Base-by-base conservation (phyloP, 768 basidiomycete species). In the Fistulinella prunicolor region DNA sequence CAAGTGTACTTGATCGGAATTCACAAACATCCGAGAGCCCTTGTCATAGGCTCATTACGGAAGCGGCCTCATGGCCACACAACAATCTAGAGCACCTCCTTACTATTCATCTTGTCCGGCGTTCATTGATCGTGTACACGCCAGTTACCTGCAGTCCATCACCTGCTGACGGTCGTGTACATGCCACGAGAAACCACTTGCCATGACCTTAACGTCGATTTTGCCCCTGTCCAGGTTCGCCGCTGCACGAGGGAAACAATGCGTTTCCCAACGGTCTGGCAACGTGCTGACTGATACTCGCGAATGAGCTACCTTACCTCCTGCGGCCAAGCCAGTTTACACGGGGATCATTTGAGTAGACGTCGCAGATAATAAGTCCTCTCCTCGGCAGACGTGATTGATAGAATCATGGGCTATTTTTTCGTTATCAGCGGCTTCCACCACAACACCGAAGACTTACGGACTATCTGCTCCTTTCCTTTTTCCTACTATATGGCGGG, bases 201-300 rank as follows among this genome's bases (percentile, higher is more conserved):
- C 85, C 74, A 89, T 86, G 19, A 84, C 87, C 62, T 85, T 82
- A 20, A 86, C 79, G 38, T 77, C 83, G 58, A 93, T 73, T 72
- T 88, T 92, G 14, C 88, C 86, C 52, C 80, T 80, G 55, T 94
- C 90, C 22, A 93, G 78, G 62, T 92, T 91, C 3, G 82, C 84
- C 37, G 93, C 83, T 4, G 89, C 89, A 6, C 91, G 82, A 35
- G 89, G 89, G 79, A 94, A 93, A 67, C 89, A 90, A 71, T 76
- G 82, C 1, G 81, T 84, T 57, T 91, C 10, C 89, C 86, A 53
- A 92, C 85, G 58, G 91, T 89, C 85, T 88, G 7, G 46, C 38
- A 14, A 38, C 44, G 38, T 23, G 13, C 21, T 46, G 35, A 38
- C 24, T 44, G n/a, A 45, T 9, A 5, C 16, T 16, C 16, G 34